A percentile compares a stretch with the other conserved stretches of the same genome.
Evolutionary conservation across 345 rosid species (phyloP).

Genomic region (Pistacia atlantica): DNA sequence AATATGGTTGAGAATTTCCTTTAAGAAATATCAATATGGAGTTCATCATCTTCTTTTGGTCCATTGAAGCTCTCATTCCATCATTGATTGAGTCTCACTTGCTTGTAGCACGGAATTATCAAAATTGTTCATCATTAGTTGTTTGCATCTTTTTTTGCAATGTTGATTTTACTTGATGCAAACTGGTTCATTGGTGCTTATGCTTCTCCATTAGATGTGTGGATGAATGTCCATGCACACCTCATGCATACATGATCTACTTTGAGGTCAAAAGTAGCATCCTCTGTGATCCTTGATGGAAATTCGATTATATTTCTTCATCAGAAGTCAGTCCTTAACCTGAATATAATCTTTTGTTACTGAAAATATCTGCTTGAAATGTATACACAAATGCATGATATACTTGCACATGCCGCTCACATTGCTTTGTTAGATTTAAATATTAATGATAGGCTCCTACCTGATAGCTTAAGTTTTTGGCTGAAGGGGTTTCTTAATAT

Average conservation of each 20-base stretch:
- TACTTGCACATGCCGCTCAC: background rate
- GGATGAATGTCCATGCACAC: background rate
- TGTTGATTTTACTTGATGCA: background rate
- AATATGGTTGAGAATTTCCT: background rate
- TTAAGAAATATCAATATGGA: background rate
- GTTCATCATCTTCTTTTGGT: background rate
- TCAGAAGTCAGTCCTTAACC: background rate
- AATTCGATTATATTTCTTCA: no score
- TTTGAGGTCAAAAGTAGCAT: slow-evolving; percentile 2
- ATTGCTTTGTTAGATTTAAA: no score
- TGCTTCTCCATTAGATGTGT: slow-evolving; percentile 2
- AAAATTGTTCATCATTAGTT: background rate
- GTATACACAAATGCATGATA: background rate
- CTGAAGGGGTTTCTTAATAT: no score
- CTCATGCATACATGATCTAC: background rate
- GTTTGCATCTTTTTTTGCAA: background rate
- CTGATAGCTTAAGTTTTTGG: no score
- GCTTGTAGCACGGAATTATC: background rate
- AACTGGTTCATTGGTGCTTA: background rate
- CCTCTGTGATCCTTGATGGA: background rate
- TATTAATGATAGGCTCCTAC: no score
- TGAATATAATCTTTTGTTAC: background rate
- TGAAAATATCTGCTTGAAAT: background rate
- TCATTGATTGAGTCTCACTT: background rate
- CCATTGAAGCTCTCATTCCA: background rate